Percentiles rank a stretch among this genome's conserved stretches.
Evolutionary conservation across 2,329 filamentous ascomycete species (phyloP).

Genomic region (Neoscytalidium dimidiatum): DNA sequence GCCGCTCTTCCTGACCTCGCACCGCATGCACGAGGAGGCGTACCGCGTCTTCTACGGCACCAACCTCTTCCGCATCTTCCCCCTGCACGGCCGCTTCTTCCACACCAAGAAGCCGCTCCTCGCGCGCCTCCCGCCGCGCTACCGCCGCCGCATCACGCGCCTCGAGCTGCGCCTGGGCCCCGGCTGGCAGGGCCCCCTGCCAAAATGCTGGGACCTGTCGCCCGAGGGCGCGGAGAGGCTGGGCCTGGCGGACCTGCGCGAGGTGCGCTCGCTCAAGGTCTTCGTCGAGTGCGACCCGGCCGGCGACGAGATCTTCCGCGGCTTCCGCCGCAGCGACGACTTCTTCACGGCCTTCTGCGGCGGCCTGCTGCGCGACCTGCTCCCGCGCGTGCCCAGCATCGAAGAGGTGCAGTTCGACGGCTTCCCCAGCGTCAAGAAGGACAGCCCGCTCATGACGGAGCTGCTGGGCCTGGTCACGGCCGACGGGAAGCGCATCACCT

Average conservation of each 20-base stretch:
- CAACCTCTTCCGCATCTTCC: conserved; percentile 57
- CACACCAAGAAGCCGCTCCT: conserved; percentile 73
- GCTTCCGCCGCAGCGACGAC: conserved; percentile 65
- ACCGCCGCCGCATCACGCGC: conserved; percentile 62
- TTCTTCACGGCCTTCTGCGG: conserved; percentile 71
- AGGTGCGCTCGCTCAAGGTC: conserved; percentile 62
- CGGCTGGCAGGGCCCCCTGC: conserved; percentile 67
- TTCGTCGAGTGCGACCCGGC: conserved; percentile 74
- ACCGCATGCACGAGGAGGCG: conserved; percentile 53
- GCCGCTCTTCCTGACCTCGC: conserved; percentile 66
- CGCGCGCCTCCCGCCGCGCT: conserved; percentile 62
- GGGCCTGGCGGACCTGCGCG: conserved; percentile 63
- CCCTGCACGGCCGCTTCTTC: conserved; percentile 60
- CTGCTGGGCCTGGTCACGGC: conserved; percentile 57
- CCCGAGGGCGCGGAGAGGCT: conserved; percentile 37
- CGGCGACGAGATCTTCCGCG: conserved; percentile 64
- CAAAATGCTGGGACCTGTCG: conserved; percentile 62
- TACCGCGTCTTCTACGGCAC: conserved; percentile 53
- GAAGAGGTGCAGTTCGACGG: conserved; percentile 69
- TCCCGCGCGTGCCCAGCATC: conserved; percentile 60
- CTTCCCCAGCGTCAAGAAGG: conserved; percentile 65
- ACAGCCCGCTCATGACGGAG: conserved; percentile 64
- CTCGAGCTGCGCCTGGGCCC: conserved; percentile 73
- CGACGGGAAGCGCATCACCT: conserved; percentile 53
- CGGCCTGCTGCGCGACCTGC: conserved; percentile 57